A percentile compares a stretch with the other conserved stretches of the same genome.
Evolutionary conservation across 2,329 filamentous ascomycete species (phyloP).

Genomic region (Penicillium sp.): DNA sequence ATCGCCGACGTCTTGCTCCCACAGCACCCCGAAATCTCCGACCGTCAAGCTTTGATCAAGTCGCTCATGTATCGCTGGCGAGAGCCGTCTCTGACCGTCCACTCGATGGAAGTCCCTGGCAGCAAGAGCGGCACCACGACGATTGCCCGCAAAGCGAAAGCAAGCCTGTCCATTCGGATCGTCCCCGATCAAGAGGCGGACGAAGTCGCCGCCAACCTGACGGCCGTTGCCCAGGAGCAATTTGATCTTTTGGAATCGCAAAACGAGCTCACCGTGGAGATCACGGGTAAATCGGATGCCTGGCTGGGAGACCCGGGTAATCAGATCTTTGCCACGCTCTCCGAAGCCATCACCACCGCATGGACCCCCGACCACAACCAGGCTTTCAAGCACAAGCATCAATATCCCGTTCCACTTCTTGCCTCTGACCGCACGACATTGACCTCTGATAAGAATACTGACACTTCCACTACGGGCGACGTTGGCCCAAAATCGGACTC

Average conservation of each 20-base stretch:
- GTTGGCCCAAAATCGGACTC: background rate
- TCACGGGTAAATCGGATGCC: conserved; percentile 90
- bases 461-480: no score
- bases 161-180: conserved; percentile 80
- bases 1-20: conserved; percentile 72
- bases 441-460: background rate
- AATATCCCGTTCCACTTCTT: conserved; percentile 27
- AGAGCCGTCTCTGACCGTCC: conserved; percentile 88
- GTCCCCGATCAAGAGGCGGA: conserved; percentile 89
- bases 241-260: conserved; percentile 71
- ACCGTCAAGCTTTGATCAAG: conserved; percentile 66
- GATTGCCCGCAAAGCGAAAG: conserved; percentile 82
- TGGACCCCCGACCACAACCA: conserved; percentile 54
- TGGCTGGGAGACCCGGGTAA: conserved; percentile 93
- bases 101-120: conserved; percentile 78
- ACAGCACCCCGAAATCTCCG: conserved; percentile 59
- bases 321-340: conserved; percentile 82
- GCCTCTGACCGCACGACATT: conserved; percentile 10
- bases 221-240: conserved; percentile 60
- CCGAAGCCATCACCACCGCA: conserved; percentile 73
- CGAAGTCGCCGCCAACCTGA: conserved; percentile 63
- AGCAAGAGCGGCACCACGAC: conserved; percentile 75
- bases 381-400: conserved; percentile 21
- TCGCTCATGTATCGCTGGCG: conserved; percentile 92
- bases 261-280: conserved; percentile 72